phyloP scores from a whole-genome alignment of 257 asterid genomes.

The Solanum sejunctum region DNA sequence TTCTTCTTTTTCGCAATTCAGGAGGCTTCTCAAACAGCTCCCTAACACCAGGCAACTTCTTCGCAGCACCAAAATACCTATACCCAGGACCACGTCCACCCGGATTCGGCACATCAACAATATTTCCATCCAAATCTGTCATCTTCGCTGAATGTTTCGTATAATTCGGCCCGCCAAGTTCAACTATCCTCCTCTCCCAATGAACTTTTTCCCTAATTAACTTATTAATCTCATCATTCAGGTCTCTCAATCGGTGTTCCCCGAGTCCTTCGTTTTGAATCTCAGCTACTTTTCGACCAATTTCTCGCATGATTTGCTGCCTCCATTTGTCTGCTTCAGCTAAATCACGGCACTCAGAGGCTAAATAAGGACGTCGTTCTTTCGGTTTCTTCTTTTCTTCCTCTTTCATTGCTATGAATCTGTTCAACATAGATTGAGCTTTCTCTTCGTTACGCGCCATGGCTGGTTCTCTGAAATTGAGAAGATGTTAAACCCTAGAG shows the following conservation, averaged over 20 bases:
- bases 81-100: constrained; percentile 97
- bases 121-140: constrained; percentile 97
- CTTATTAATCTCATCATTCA: constrained; percentile 93
- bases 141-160: constrained; percentile 61
- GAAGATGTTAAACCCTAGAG: neutral
- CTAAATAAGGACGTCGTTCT: constrained; percentile 90
- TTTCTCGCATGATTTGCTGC: constrained; percentile 92
- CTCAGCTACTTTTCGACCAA: constrained; percentile 87
- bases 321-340: constrained; percentile 99
- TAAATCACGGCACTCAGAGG: constrained; percentile 93
- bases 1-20: constrained; percentile 81
- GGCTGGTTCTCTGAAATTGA: constrained; percentile 6
- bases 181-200: constrained; percentile 88
- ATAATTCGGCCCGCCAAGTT: constrained; percentile 83
- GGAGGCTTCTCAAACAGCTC: constrained; percentile 97
- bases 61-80: constrained; percentile 93
- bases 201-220: constrained; percentile 79
- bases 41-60: constrained; percentile 91
- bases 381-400: constrained; percentile 87
- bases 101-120: constrained; percentile 92
- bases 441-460: constrained; percentile 99
- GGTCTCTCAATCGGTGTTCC: constrained; percentile 78
- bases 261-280: constrained; percentile 92
- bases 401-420: constrained; percentile 77
- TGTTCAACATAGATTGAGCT: constrained; percentile 90